These are phyloP conservation scores for Albizia julibrissin DNA, from an alignment of 306 rosid species.

Conservation along the genomic window DNA sequence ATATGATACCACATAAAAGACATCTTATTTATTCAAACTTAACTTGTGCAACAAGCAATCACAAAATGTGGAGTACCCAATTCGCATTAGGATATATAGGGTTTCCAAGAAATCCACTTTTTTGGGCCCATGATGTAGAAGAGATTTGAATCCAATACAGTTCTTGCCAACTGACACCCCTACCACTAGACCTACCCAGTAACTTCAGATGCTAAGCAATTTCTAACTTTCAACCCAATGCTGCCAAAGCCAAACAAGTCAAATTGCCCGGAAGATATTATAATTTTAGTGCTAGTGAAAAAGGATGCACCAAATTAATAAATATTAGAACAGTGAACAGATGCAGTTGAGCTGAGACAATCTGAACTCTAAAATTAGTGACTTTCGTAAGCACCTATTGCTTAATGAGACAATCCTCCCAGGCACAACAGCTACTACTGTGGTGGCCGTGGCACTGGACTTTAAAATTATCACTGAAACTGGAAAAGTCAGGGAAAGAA, in stretches of 20 bases:
- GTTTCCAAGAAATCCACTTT: background rate
- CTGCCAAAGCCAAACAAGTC: background rate
- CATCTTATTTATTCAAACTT: background rate
- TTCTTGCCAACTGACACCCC: background rate
- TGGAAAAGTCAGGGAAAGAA: background rate
- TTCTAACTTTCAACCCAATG: background rate
- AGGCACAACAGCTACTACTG: background rate
- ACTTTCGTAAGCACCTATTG: background rate
- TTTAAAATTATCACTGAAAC: slow-evolving; percentile 9
- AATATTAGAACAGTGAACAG: background rate
- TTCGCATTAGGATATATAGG: background rate
- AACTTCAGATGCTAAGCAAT: background rate
- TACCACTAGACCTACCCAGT: background rate
- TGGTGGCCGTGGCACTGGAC: background rate
- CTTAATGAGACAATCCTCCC: background rate
- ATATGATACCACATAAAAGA: background rate
- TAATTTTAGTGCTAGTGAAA: background rate
- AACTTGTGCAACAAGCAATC: background rate
- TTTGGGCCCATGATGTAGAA: background rate
- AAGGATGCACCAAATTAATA: background rate
- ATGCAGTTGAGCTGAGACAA: background rate
- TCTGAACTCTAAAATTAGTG: background rate
- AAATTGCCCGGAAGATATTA: background rate
- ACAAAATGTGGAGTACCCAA: background rate
- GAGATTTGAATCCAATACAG: background rate